A percentile compares a stretch with the other conserved stretches of the same genome.
These are phyloP conservation scores for Ophiostoma ips DNA, from an alignment of 2,329 filamentous ascomycete genomes.

Conservation along the genomic window DNA sequence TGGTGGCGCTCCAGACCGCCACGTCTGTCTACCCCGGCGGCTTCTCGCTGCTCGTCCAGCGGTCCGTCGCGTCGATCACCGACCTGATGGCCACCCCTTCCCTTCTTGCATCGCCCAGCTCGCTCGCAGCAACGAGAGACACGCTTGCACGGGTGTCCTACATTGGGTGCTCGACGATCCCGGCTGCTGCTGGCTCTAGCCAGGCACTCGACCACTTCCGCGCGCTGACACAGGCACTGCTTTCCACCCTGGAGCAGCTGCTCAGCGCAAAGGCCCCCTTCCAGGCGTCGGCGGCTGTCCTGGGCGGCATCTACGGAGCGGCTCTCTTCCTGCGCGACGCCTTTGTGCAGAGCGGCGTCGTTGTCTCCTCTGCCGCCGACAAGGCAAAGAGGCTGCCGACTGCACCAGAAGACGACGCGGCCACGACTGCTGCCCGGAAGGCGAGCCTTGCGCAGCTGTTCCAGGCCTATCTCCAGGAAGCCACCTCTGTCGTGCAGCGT, in stretches of 20 bases:
- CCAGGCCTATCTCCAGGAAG: conserved; percentile 24
- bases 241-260: conserved; percentile 23
- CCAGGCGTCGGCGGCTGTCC: conserved; percentile 25
- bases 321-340: conserved; percentile 25
- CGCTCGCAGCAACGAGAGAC: conserved; percentile 17
- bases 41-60: conserved; percentile 7
- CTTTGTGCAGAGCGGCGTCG: conserved; percentile 15
- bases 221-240: conserved; percentile 11
- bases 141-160: conserved; percentile 32
- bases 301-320: conserved; percentile 22
- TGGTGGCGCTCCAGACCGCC: conserved; percentile 9
- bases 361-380: background rate
- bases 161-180: conserved; percentile 29
- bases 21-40: conserved; percentile 9
- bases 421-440: background rate
- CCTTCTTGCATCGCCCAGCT: background rate
- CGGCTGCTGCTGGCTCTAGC: too few relatives aligned
- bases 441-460: conserved; percentile 13
- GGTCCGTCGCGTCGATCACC: background rate
- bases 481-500: conserved; percentile 24
- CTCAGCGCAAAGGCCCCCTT: conserved; percentile 22
- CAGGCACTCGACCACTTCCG: conserved; percentile 14
- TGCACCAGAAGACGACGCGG: background rate
- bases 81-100: background rate
- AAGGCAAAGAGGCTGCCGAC: background rate